These are phyloP conservation scores for Golubevia pallescens DNA, from an alignment of 1,284 basidiomycete genomes.

Conservation along the genomic window DNA sequence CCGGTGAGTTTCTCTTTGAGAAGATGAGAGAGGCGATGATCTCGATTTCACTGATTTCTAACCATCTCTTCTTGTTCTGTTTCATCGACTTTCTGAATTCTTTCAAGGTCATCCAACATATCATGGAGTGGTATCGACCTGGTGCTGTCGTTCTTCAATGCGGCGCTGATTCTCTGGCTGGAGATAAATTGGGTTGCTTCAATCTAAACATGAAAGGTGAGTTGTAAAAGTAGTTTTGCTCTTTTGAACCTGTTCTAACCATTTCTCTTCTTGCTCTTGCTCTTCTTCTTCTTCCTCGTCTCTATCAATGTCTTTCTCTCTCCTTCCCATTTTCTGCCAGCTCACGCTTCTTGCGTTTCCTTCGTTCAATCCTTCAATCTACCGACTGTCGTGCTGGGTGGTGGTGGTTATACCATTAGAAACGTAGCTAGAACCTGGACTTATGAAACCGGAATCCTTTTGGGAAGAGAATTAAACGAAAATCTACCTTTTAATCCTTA, in stretches of 20 bases:
- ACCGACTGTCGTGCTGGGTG: slow-evolving; percentile 89
- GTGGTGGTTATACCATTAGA: slow-evolving; percentile 89
- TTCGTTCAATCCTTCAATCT: slow-evolving; percentile 75
- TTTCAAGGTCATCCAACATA: slow-evolving; percentile 77
- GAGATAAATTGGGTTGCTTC: slow-evolving; percentile 95
- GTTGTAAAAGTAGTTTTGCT: no score
- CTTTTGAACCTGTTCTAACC: no score
- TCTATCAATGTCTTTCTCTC: no score
- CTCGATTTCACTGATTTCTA: not conserved
- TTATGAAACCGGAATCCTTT: slow-evolving; percentile 92
- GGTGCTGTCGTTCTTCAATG: slow-evolving; percentile 92
- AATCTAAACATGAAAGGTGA: slow-evolving; percentile 89
- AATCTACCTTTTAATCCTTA: slow-evolving; percentile 63
- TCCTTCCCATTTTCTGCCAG: not conserved
- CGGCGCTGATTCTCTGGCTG: slow-evolving; percentile 91
- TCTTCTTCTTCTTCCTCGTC: no score
- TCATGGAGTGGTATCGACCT: slow-evolving; percentile 88
- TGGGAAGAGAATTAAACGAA: slow-evolving; percentile 82
- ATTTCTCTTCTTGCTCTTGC: not conserved
- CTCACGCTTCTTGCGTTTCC: no score
- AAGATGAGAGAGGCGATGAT: no score
- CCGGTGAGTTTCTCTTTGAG: slow-evolving; percentile 73
- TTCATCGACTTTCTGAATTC: slow-evolving; percentile 42
- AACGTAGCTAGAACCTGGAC: slow-evolving; percentile 96
- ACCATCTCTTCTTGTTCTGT: not conserved